Conservation (phyloP, 1,284 basidiomycete species). For the Apiotrichum mycotoxinovorans region DNA sequence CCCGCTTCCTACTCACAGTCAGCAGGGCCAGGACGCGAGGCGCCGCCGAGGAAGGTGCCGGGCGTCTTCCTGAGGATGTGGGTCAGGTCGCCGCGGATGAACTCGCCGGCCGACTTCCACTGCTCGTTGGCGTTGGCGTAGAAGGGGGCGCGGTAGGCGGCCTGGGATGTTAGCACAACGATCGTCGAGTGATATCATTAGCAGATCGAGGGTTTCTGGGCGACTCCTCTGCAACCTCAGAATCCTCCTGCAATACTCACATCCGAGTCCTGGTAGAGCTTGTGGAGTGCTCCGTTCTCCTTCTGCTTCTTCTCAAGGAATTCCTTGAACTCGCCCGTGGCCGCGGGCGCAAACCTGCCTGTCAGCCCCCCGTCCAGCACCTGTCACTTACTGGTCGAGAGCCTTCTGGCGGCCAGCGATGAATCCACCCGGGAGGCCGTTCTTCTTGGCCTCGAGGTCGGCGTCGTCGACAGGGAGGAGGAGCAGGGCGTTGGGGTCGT, state of each 20-base stretch:
- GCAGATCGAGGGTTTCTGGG: too few relatives aligned
- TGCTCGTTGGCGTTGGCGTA: conserved; percentile 33
- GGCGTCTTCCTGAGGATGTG: conserved; percentile 36
- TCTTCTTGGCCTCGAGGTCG: conserved; percentile 54
- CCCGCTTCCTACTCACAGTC: conserved; percentile 35
- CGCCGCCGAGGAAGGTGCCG: conserved; percentile 32
- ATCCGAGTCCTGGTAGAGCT: conserved; percentile 35
- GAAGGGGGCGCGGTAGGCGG: conserved; percentile 26
- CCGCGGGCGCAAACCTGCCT: conserved; percentile 51
- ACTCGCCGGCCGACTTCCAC: conserved; percentile 40
- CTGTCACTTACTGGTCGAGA: conserved; percentile 26
- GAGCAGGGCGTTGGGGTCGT: conserved; percentile 59
- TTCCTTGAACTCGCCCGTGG: conserved; percentile 54
- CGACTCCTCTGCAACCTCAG: too few relatives aligned
- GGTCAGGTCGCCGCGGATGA: conserved; percentile 38
- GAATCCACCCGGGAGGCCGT: conserved; percentile 51
- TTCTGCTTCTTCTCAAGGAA: conserved; percentile 58
- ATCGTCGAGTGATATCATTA: not conserved
- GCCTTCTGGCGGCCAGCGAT: conserved; percentile 53
- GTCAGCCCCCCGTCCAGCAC: not conserved
- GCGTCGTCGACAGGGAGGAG: conserved; percentile 56
- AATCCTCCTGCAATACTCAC: conserved; percentile 16
- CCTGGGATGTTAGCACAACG: conserved; percentile 10
- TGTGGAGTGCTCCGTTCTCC: conserved; percentile 54
- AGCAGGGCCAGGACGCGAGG: conserved; percentile 34